A percentile compares a stretch with the other conserved stretches of the same genome.
phyloP scores from a whole-genome alignment of 192 early-diverging fungal species.

The Lobosporangium transversale region DNA sequence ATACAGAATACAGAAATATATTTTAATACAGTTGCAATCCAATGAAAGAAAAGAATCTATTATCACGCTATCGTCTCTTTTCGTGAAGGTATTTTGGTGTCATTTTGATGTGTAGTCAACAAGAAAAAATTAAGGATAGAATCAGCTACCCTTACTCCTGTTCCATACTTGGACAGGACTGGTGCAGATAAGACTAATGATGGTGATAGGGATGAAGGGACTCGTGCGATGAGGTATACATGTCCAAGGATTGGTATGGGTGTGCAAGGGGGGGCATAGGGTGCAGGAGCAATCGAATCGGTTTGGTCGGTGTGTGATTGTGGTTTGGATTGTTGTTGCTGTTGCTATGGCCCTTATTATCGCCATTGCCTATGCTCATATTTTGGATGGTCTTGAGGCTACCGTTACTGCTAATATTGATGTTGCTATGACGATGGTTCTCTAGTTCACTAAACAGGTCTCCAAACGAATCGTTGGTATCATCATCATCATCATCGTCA shows the following conservation, averaged over 20 bases:
- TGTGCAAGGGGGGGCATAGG: not conserved
- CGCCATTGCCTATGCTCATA: not conserved
- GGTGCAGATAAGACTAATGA: slow-evolving; percentile 17
- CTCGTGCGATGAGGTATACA: slow-evolving; percentile 1
- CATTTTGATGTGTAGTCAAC: too few species aligned
- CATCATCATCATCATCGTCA: slow-evolving; percentile 27
- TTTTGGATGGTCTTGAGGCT: not conserved
- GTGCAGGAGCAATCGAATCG: not conserved
- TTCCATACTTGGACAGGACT: slow-evolving; percentile 12
- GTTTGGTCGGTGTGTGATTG: slow-evolving; percentile 1
- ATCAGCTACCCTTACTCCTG: too few species aligned
- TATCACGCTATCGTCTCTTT: too few species aligned
- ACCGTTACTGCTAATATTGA: not conserved
- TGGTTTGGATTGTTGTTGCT: slow-evolving; percentile 1
- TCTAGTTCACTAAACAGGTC: not conserved
- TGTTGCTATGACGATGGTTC: not conserved
- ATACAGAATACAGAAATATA: too few species aligned
- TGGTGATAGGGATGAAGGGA: slow-evolving; percentile 12
- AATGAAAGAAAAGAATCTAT: too few species aligned
- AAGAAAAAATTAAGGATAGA: too few species aligned
- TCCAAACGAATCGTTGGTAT: slow-evolving; percentile 12
- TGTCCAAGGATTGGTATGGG: slow-evolving; percentile 10
- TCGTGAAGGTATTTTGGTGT: too few species aligned
- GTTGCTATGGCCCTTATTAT: not conserved
- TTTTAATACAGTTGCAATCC: too few species aligned